phyloP scores from a whole-genome alignment of 768 basidiomycete genomes.

The Mycena belliarum region DNA sequence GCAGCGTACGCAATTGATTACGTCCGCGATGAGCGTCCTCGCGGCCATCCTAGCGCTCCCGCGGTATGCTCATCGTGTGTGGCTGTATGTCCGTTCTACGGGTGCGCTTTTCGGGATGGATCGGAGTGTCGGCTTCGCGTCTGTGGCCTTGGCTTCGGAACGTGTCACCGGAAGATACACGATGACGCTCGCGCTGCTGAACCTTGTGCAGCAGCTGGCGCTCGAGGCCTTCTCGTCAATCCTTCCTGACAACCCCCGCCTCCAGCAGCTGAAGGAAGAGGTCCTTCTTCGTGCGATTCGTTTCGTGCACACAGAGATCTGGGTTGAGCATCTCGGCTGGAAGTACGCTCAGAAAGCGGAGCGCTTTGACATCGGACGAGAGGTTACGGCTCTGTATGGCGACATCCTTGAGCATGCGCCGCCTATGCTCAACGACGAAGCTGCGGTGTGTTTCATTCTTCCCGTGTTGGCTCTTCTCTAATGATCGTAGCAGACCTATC shows the following conservation, averaged over 20 bases:
- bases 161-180: constrained; percentile 75
- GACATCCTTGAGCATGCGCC: constrained; percentile 66
- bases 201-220: constrained; percentile 75
- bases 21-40: constrained; percentile 81
- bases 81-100: constrained; percentile 85
- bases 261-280: constrained; percentile 79
- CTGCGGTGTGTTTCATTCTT: constrained; percentile 3
- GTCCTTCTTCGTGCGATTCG: constrained; percentile 75
- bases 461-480: not conserved
- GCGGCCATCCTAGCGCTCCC: constrained; percentile 75
- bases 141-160: constrained; percentile 69
- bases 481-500: constrained; percentile 29
- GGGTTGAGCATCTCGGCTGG: constrained; percentile 86
- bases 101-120: constrained; percentile 73
- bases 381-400: constrained; percentile 66
- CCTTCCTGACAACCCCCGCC: constrained; percentile 55
- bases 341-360: constrained; percentile 81
- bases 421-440: constrained; percentile 44
- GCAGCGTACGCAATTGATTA: constrained; percentile 65
- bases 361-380: constrained; percentile 78
- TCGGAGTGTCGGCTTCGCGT: constrained; percentile 54
- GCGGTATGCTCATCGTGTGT: constrained; percentile 77
- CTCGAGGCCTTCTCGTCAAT: constrained; percentile 67
- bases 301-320: constrained; percentile 85
- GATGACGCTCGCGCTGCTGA: constrained; percentile 77